These are phyloP conservation scores for Crithidia expoeki DNA, from an alignment of 208 protist species.

Conservation along the genomic window DNA sequence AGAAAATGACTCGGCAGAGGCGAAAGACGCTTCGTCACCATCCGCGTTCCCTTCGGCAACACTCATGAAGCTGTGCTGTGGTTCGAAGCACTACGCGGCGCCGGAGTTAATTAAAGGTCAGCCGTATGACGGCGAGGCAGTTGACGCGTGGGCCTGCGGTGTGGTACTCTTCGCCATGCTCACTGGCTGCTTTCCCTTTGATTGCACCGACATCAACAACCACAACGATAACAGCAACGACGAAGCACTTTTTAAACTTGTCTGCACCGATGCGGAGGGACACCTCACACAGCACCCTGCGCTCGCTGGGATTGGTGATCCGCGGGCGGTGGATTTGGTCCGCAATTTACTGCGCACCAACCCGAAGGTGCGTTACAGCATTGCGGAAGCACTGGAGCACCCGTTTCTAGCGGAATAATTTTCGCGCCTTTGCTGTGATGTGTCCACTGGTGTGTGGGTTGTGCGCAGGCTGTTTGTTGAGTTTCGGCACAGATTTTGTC, in stretches of 20 bases:
- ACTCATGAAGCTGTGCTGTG: conserved; percentile 71
- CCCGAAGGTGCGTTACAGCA: conserved; percentile 52
- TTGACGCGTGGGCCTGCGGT: conserved; percentile 97
- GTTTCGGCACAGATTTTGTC: not conserved
- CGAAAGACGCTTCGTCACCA: not conserved
- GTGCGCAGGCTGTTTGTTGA: too few relatives aligned
- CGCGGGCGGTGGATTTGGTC: conserved; percentile 60
- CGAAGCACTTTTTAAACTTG: conserved; percentile 47
- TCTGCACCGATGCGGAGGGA: conserved; percentile 46
- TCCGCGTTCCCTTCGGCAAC: conserved; percentile 9
- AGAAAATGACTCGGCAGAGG: not conserved
- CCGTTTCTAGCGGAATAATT: conserved; percentile 43
- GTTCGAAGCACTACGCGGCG: conserved; percentile 89
- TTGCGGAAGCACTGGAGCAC: conserved; percentile 67
- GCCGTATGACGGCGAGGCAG: conserved; percentile 87
- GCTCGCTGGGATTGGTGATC: conserved; percentile 49
- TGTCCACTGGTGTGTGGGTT: too few relatives aligned
- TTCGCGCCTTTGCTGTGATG: not conserved
- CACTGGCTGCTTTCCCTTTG: conserved; percentile 91
- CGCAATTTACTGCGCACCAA: conserved; percentile 63
- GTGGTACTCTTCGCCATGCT: conserved; percentile 95
- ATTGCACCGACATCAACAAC: conserved; percentile 25
- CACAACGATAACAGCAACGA: not conserved
- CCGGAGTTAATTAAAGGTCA: conserved; percentile 90
- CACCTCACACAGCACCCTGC: conserved; percentile 53